Evolutionary conservation across 1,284 basidiomycete genomes (phyloP), one percentile per base, ranked within the genome.

Genomic region (Apiotrichum akiyoshidainum): DNA sequence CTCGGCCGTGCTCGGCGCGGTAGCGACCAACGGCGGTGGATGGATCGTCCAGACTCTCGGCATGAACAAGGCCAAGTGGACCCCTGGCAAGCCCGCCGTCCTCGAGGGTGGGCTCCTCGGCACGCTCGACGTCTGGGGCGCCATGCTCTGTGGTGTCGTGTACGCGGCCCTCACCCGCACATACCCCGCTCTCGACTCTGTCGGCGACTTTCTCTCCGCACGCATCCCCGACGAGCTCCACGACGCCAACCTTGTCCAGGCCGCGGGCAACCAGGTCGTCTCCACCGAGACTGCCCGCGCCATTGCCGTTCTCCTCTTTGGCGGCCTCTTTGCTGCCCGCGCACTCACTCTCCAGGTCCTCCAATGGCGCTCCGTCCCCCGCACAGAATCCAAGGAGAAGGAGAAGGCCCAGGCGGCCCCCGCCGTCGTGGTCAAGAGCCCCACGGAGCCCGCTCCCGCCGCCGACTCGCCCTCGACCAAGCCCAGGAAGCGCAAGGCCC

Each of bases 91-190:
- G 14, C 75, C 75, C 1, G 42, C 56, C 0, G 45, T 73, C 13
- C 60, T 77, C 13, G 59, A 63, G 21, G 70, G 70, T 14, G 70
- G 71, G 5, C 14, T 64, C 1, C 49, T 68, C 21, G 61, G 52
- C 26, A 75, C 72, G 5, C 60, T 75, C 13, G 75, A 77, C 51
- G 59, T 72, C 4, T 75, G 71, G 71, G 68, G 61, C 13, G 68
- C 66, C 7, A 60, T 65, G 31, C 42, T 70, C 12, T 61, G 58
- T 6, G 63, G 60, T 0, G 11, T 70, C 1, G 42, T 71, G 5
- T 73, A 73, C 53, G 50, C 61, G 1, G 61, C 66, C 0, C 54
- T 74, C 16, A 63, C 63, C 12, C 50, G 42, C 21, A 26, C 31
- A 2, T 46, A 47, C n/a, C 31, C 56, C 11, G 54, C 57, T 14